Base-by-base conservation (phyloP, 352 stramenopile species). In the Pythium insidiosum region DNA sequence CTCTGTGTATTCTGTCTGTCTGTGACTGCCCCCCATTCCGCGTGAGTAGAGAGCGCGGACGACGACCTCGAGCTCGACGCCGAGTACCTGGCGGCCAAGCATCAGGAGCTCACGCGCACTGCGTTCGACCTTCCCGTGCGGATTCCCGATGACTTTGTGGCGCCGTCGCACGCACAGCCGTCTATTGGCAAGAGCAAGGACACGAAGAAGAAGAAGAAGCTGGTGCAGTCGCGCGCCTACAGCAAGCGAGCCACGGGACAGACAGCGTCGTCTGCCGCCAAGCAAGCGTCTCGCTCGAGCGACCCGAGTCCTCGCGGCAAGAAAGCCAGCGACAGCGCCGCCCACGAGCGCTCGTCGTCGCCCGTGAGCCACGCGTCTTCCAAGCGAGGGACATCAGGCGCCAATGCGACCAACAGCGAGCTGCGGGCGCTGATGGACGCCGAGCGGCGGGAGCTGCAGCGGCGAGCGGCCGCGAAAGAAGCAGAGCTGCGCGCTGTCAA, bases 361-460 rank as follows among this genome's bases (percentile, higher is more conserved):
- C n/a, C n/a, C n/a, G n/a, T n/a, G n/a, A n/a, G n/a, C n/a, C n/a
- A n/a, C n/a, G n/a, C n/a, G n/a, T n/a, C n/a, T n/a, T n/a, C n/a
- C n/a, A 39, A 12, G 38, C 21, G 19, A 6, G 9, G 11, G 20
- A 6, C 20, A 44, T 44, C 23, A 25, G 11, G 2, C 34, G 13
- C 16, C 24, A 29, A 11, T 18, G 13, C 36, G 21, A 34, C 25
- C 38, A 40, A 45, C 43, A 43, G 22, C 25, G 15, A 9, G 26
- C 53, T 90, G 22, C 68, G 78, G 5, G 59, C 79, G n/a, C 53
- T 68, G 38, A 56, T 88, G 33, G 78, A 90, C 37, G 46, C 34
- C 18, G 68, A 84, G 20, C 74, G 78, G 5, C 18, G 28, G 1
- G 49, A 66, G 5, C 25, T 73, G 3, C 51, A 67, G 0, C 49